phyloP scores from a whole-genome alignment of 2,329 filamentous ascomycete genomes.

The Paecilomyces formosus region DNA sequence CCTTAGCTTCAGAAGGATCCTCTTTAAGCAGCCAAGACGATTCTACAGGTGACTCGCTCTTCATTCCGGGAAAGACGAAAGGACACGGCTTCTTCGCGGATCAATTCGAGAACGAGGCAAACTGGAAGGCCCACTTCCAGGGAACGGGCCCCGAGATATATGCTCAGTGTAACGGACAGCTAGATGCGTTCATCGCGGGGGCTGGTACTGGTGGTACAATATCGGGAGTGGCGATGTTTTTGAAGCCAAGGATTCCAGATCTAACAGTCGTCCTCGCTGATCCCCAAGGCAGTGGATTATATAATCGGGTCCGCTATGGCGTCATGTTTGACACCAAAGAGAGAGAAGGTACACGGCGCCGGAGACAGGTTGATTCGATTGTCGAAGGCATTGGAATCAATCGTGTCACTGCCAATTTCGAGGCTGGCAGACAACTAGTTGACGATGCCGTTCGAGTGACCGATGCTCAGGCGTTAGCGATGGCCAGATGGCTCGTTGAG shows the following conservation, averaged over 20 bases:
- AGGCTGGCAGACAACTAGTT: conserved; percentile 74
- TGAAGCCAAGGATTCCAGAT: conserved; percentile 64
- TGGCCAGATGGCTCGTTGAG: conserved; percentile 96
- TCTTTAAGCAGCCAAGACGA: conserved; percentile 5
- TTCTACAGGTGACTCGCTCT: conserved; percentile 11
- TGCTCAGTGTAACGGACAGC: conserved; percentile 61
- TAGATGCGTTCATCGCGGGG: conserved; percentile 88
- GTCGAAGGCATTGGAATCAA: conserved; percentile 97
- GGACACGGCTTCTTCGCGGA: conserved; percentile 89
- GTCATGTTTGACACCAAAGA: conserved; percentile 94
- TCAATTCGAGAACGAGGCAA: conserved; percentile 88
- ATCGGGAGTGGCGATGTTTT: conserved; percentile 71
- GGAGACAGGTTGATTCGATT: conserved; percentile 89
- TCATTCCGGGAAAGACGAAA: conserved; percentile 33
- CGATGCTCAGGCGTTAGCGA: conserved; percentile 79
- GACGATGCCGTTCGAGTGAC: conserved; percentile 85
- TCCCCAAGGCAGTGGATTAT: conserved; percentile 87
- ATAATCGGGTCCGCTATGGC: conserved; percentile 83
- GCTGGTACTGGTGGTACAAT: conserved; percentile 94
- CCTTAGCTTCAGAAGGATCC: conserved; percentile 25
- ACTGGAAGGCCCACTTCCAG: conserved; percentile 75
- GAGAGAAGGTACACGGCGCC: conserved; percentile 77
- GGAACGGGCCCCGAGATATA: conserved; percentile 88
- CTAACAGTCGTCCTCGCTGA: conserved; percentile 78
- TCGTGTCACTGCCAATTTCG: conserved; percentile 87